Evolutionary conservation across 208 protist species (phyloP), one percentile per base, ranked within the genome.

Genomic region (Spironucleus salmonicida): DNA sequence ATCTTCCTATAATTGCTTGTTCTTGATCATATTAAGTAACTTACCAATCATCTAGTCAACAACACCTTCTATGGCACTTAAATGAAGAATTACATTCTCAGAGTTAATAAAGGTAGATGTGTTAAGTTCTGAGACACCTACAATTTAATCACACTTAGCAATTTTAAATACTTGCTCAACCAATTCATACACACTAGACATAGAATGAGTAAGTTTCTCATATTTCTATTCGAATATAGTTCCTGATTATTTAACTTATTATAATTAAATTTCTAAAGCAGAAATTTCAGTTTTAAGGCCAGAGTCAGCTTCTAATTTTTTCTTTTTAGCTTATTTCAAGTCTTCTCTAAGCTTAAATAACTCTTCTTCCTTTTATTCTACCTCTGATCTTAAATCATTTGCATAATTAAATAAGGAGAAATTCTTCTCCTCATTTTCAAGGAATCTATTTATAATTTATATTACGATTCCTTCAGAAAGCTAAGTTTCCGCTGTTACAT

Each of bases 391-490:
- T 34, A 67, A 67, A 15, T 67, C 61, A 30, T 67, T 67, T 23
- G 61, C 35, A 15, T 39, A 30, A 38, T 15, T 67, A 38, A 67
- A 67, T 15, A 67, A 30, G 35, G 61, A 67, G 30, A 67, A 67
- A 30, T 67, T 67, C 19, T 67, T 15, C 61, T 67, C 61, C 30
- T 67, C 61, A 39, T 30, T 30, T 39, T 23, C 61, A 39, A 67
- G 19, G 61, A 67, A 67, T 15, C 23, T 39, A 30, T 67, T 30
- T 23, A 67, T 30, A 40, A 67, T 67, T 15, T 67, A 30, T 15
- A 39, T 67, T 23, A 67, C 30, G 23, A 67, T 67, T 38, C 61
- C 61, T 30, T 67, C 61, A 23, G 61, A 39, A 67, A 67, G 61
- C 23, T 30, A 30, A 15, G 35, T 67, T 38, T 15, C 15, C 15